A percentile compares a stretch with the other conserved stretches of the same genome.
Conservation (phyloP, 441 rosid species). For the Mallotus japonicus region DNA sequence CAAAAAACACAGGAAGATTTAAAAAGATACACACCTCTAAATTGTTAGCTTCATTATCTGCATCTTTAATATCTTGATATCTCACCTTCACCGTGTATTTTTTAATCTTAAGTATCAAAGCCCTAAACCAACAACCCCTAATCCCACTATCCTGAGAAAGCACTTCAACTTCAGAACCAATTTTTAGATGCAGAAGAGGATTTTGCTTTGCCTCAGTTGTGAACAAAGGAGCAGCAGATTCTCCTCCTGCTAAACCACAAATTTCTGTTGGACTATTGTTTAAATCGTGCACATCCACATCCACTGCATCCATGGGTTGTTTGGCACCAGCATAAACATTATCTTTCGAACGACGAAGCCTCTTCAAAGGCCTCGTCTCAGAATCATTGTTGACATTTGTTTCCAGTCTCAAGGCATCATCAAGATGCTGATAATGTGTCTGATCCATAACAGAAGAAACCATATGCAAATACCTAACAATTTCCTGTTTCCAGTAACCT, state of each 20-base stretch:
- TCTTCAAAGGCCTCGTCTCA: conserved; percentile 50
- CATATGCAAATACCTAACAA: conserved; percentile 38
- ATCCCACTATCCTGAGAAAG: conserved; percentile 83
- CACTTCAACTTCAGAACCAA: conserved; percentile 68
- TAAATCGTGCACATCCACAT: conserved; percentile 19
- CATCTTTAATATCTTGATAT: conserved; percentile 67
- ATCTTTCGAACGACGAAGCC: conserved; percentile 37
- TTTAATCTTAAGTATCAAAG: conserved; percentile 53
- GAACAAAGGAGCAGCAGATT: conserved; percentile 23
- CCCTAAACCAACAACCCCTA: conserved; percentile 87
- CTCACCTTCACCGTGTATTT: conserved; percentile 76
- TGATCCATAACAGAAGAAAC: conserved; percentile 28
- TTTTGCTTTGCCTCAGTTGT: conserved; percentile 23
- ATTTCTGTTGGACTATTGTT: conserved; percentile 16
- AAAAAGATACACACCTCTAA: conserved; percentile 47
- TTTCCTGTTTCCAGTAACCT: conserved; percentile 80
- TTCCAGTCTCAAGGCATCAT: conserved; percentile 25
- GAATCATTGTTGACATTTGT: conserved; percentile 30
- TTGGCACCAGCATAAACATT: conserved; percentile 18
- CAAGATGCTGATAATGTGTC: conserved; percentile 26
- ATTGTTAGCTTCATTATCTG: conserved; percentile 63
- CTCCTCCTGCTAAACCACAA: conserved; percentile 23
- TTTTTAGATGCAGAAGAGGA: conserved; percentile 30
- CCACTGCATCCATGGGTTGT: conserved; percentile 14
- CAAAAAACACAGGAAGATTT: background rate